Conservation (phyloP, 345 rosid species). For the Turritis glabra region DNA sequence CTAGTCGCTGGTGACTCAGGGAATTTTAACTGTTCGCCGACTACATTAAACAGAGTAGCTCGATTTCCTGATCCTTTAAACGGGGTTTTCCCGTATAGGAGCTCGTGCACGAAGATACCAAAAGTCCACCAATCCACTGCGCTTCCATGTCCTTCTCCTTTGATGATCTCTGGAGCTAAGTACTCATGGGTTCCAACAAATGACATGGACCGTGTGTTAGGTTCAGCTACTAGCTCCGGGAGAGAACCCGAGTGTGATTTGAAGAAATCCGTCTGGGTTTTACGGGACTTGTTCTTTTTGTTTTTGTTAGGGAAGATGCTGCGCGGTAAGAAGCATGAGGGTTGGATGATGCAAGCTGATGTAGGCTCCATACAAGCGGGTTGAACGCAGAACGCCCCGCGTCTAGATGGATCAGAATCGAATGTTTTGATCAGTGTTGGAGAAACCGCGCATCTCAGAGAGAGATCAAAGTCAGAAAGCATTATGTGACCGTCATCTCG, state of each 20-base stretch:
- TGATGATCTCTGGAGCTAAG: constrained; percentile 92
- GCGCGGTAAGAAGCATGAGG: constrained; percentile 84
- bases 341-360: constrained; percentile 73
- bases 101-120: constrained; percentile 90
- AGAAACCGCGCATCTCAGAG: constrained; percentile 84
- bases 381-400: constrained; percentile 81
- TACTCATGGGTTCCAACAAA: constrained; percentile 99
- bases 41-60: constrained; percentile 90
- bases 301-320: constrained; percentile 68
- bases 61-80: constrained; percentile 96
- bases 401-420: constrained; percentile 73
- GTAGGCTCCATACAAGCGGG: constrained; percentile 93
- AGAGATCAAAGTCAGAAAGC: constrained; percentile 98
- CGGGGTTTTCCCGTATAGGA: constrained; percentile 86
- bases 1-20: constrained; percentile 89
- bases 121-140: constrained; percentile 99
- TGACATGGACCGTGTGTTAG: constrained; percentile 96
- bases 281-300: constrained; percentile 79
- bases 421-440: constrained; percentile 76
- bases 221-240: constrained; percentile 94
- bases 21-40: constrained; percentile 87
- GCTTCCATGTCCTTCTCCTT: constrained; percentile 98
- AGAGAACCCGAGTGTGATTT: constrained; percentile 56
- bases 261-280: constrained; percentile 49
- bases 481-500: constrained; percentile 98